phyloP scores from a whole-genome alignment of 2,329 filamentous ascomycete genomes.

The Alternaria gaisen region DNA sequence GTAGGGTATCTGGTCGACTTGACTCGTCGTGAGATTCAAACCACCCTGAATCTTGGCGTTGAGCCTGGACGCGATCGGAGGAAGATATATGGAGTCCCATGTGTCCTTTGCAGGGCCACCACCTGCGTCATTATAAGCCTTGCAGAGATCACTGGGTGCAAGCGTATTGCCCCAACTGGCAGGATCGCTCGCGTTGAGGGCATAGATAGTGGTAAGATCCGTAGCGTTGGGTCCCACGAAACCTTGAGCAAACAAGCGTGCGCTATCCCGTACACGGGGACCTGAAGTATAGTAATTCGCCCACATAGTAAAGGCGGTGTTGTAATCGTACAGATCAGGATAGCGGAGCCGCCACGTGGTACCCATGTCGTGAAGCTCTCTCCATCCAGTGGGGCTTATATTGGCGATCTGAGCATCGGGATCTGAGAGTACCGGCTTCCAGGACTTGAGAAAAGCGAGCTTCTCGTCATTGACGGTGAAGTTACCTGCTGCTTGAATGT shows the following conservation, averaged over 20 bases:
- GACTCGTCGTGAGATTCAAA: conserved; percentile 62
- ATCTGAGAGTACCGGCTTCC: conserved; percentile 66
- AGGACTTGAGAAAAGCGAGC: conserved; percentile 66
- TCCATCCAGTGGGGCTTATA: conserved; percentile 68
- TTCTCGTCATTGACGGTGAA: conserved; percentile 62
- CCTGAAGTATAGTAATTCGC: conserved; percentile 67
- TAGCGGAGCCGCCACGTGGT: conserved; percentile 58
- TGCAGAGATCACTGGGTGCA: conserved; percentile 69
- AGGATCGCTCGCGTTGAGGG: conserved; percentile 65
- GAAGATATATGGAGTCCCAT: conserved; percentile 64
- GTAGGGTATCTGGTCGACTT: conserved; percentile 69
- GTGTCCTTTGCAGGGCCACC: conserved; percentile 57
- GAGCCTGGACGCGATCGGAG: conserved; percentile 63
- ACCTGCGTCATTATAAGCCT: conserved; percentile 64
- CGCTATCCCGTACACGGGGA: conserved; percentile 69
- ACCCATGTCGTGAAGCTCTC: conserved; percentile 67
- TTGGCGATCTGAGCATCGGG: conserved; percentile 66
- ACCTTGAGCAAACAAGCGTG: conserved; percentile 67
- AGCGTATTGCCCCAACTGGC: conserved; percentile 68
- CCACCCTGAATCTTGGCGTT: conserved; percentile 63
- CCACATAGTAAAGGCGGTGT: conserved; percentile 66
- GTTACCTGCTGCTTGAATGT: conserved; percentile 60
- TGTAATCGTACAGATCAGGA: conserved; percentile 60
- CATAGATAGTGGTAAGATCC: conserved; percentile 64
- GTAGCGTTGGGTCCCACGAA: conserved; percentile 67